Evolutionary conservation across 2,329 filamentous ascomycete species (phyloP), one percentile per base, ranked within the genome.

Genomic region (Arthrobotrys entomopaga): DNA sequence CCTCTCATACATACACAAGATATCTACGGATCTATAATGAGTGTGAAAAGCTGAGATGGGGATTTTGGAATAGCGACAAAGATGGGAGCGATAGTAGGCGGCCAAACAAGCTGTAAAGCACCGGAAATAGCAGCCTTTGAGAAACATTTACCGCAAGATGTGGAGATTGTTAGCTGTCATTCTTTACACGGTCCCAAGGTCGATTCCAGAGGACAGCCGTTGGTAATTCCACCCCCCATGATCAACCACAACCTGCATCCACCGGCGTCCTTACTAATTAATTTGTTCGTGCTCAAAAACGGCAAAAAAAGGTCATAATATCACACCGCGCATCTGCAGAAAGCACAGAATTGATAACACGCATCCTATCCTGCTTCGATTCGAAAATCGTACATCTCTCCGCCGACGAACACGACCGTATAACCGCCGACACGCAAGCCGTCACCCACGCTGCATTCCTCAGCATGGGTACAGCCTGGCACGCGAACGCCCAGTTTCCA

Each of bases 401-500:
- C 0, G 93, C 93, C 15, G 87, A 88, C 73, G 89, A 93, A 82
- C 95, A 99, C 81, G 95, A 99, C 82, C 91, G 92, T 76, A 99
- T 99, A 82, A 99, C 95, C 0, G 95, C 95, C 74, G 95, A 99
- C 82, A 99, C 95, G 0, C 95, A 99, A 82, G 95, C 95, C 29
- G 95, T 99, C 56, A 99, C 95, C 0, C 95, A 99, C 82, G 95
- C 93, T 1, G 95, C 96, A 26, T 99, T 99, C 82, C 85, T 99
- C 13, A 92, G 90, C 80, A 99, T 99, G 95, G 95, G 96, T 77
- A 96, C 94, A 76, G 95, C 95, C 7, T 99, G 96, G 96, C 91
- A 93, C 78, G 93, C 93, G 34, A 96, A 96, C 81, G 87, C 90
- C 70, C 92, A 99, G 81, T 99, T 98, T 79, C 95, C 96, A 0